Evolutionary conservation across 192 early-diverging fungal genomes (phyloP).

Genomic region (Coemansia sp.): DNA sequence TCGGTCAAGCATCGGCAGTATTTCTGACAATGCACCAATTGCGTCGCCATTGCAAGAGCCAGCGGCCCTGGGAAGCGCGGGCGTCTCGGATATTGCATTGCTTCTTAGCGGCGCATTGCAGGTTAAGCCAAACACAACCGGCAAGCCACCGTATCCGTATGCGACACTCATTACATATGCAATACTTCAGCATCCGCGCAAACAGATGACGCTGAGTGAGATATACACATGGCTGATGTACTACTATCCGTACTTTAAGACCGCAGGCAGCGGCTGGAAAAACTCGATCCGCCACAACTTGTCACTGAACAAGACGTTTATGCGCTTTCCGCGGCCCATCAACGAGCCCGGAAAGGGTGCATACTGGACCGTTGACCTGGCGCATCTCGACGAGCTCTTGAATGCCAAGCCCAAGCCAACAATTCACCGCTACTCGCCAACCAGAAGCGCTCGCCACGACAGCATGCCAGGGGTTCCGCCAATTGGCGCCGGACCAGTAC

Average conservation of each 20-base stretch:
- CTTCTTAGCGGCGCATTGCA: conserved; percentile 50
- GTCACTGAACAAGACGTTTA: conserved; percentile 79
- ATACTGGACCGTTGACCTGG: conserved; percentile 76
- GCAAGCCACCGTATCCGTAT: conserved; percentile 82
- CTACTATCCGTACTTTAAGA: conserved; percentile 77
- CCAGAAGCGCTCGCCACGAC: conserved; percentile 5
- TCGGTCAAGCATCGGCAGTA: conserved; percentile 5
- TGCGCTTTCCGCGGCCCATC: conserved; percentile 73
- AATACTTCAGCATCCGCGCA: conserved; percentile 64
- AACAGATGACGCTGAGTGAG: conserved; percentile 77
- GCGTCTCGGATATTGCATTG: conserved; percentile 39
- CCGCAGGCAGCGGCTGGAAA: conserved; percentile 73
- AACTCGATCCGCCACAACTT: conserved; percentile 92
- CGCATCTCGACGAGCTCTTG: conserved; percentile 35
- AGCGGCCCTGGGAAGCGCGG: conserved; percentile 4
- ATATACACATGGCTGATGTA: conserved; percentile 81
- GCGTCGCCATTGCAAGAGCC: conserved; percentile 19
- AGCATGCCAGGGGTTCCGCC: conserved; percentile 1
- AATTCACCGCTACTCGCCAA: conserved; percentile 28
- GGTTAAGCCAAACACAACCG: conserved; percentile 39
- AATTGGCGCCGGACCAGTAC: neutral
- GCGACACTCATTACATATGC: conserved; percentile 81
- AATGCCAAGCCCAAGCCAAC: conserved; percentile 20
- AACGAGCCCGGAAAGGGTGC: conserved; percentile 87
- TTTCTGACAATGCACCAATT: conserved; percentile 3